Base-by-base conservation (phyloP, 2,329 filamentous ascomycete species). In the Pyrenophora graminea region DNA sequence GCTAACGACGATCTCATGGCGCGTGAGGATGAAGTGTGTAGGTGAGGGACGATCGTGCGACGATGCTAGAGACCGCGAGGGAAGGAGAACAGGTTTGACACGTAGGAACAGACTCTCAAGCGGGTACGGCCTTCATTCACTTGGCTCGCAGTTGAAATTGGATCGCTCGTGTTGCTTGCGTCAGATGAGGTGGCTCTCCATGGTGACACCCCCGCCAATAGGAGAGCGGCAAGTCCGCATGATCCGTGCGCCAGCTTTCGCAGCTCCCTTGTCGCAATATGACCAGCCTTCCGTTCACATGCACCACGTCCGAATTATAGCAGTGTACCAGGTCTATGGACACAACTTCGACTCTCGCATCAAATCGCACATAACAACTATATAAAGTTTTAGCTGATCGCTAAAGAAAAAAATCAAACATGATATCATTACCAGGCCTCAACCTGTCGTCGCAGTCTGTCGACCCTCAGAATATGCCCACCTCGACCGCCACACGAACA, bases 351-450 rank as follows among this genome's bases (percentile, higher is more conserved):
- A 21, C n/a, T n/a, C 15, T 25, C 30, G 17, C 38, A 32, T 17
- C 19, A 21, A 21, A 21, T 21, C 19, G 19, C 5, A 21, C 2
- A 6, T 27, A 40, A 12, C 25, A 19, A 10, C 9, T 30, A 10
- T 13, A 27, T 17, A 21, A 6, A 4, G 18, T 13, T 23, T 17
- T 13, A 18, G 27, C 21, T 40, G 17, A 17, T 19, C 12, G 31
- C 31, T 23, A 7, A 4, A 23, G 23, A 6, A 40, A 9, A 9
- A 40, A n/a, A 12, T 13, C 34, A 30, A 55, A 19, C 10, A 72
- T 72, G 68, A 70, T 76, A 58, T 67, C 75, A 18, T 64, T 80
- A n/a, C 78, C 77, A 41, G 78, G 78, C 33, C 72, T 80, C 23
- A 75, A 77, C 46, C 65, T 79, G 5, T 59, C 69, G 15, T 65